Base-by-base conservation (phyloP, 805 yeast genomes). In the Torulaspora gathmanii region DNA sequence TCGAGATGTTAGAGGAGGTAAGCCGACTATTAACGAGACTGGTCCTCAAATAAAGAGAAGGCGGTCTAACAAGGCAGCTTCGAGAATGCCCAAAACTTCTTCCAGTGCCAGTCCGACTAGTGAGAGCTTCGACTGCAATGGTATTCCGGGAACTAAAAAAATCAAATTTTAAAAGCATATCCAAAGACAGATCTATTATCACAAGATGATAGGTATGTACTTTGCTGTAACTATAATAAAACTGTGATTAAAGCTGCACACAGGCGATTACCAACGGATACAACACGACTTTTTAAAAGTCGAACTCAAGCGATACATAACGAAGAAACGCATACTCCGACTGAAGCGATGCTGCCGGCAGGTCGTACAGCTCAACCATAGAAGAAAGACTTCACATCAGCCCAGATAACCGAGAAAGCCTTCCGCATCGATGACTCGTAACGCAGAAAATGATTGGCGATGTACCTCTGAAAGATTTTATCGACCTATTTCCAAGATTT, bases 121-220 rank as follows among this genome's bases (percentile, higher is more conserved):
- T 17, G 44, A 45, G 13, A 35, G 42, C 20, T 26, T 42, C 23
- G 49, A 44, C 25, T 36, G 43, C 22, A 43, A 40, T 20, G 40
- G 42, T 11, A 49, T 49, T 20, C 52, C 52, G 11, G 52, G 52
- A 10, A 49, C 52, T 12, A 49, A 49, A 29, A 49, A 45, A 37
- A 49, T 49, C 20, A 49, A 30, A 33, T 49, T 49, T 23, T 39
- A 34, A 22, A 31, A 23, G 42, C 30, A 38, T 38, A 28, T 10
- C 22, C 16, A 38, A 7, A 19, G 19, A 22, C 25, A 22, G 8
- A 10, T 10, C 25, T 22, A 22, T 10, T 10, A 6, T 6, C 25
- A 29, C 13, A 29, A 10, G 33, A 29, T 29, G 16, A 29, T 29
- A 13, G 33, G 16, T 29, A 17, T 16, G 12, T 31, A 15, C 34